These are phyloP conservation scores for Lolium perenne DNA, from an alignment of 176 grass and related monocot genomes.

Conservation along the genomic window DNA sequence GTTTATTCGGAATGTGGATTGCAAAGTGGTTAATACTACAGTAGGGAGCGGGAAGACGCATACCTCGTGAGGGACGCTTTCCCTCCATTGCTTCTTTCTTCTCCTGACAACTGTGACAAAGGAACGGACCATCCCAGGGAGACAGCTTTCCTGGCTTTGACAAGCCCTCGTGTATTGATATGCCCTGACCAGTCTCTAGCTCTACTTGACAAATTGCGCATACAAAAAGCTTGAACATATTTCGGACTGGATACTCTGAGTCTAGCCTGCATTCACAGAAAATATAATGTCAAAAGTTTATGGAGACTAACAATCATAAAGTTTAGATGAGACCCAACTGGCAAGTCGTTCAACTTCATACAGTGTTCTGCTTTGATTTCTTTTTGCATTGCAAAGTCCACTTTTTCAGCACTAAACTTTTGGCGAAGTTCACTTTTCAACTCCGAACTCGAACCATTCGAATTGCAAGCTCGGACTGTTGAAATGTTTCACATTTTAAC, in stretches of 20 bases:
- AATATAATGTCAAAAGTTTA: constrained; percentile 31
- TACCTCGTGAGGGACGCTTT: constrained; percentile 71
- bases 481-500: neutral
- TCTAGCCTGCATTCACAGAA: constrained; percentile 66
- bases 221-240: constrained; percentile 96
- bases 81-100: constrained; percentile 99
- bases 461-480: neutral
- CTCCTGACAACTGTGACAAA: constrained; percentile 83
- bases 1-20: neutral
- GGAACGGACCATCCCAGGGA: constrained; percentile 96
- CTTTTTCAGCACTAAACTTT: neutral
- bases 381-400: neutral
- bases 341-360: constrained; percentile 3
- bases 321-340: constrained; percentile 26
- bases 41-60: neutral
- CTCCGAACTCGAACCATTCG: neutral
- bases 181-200: constrained; percentile 73
- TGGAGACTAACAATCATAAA: constrained; percentile 20
- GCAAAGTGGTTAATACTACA: neutral
- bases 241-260: constrained; percentile 75
- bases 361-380: neutral
- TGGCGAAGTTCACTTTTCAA: neutral
- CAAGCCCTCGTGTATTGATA: constrained; percentile 73
- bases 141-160: constrained; percentile 56
- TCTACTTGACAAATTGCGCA: constrained; percentile 94